phyloP scores from a whole-genome alignment of 176 grass and related monocot genomes.

The Eremochloa ophiuroides region DNA sequence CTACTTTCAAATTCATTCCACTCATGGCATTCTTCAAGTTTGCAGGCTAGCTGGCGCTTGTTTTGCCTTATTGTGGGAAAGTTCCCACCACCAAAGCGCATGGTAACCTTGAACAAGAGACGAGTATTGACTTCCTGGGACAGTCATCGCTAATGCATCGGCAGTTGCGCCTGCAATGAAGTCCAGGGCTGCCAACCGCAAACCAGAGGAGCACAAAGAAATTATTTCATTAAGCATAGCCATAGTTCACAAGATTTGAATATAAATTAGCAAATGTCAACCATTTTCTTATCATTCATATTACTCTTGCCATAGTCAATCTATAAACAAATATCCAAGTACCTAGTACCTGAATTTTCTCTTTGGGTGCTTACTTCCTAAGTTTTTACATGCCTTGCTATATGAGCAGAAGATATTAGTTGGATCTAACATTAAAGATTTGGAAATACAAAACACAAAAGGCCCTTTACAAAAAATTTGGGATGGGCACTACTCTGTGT shows the following conservation, averaged over 20 bases:
- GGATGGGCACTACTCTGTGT: background rate
- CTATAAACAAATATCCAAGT: too few relatives aligned
- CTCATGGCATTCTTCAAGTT: slow-evolving; percentile 82
- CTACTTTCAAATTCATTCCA: slow-evolving; percentile 94
- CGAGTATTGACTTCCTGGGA: slow-evolving; percentile 85
- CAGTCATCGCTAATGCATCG: slow-evolving; percentile 99
- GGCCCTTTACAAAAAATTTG: background rate
- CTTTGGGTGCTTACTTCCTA: too few relatives aligned
- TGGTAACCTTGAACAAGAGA: slow-evolving; percentile 95
- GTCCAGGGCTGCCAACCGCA: slow-evolving; percentile 86
- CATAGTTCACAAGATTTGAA: too few relatives aligned
- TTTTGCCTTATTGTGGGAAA: slow-evolving; percentile 88
- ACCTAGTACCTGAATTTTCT: too few relatives aligned
- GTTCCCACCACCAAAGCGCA: slow-evolving; percentile 83
- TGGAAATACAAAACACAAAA: background rate
- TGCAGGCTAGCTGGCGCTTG: slow-evolving; percentile 73
- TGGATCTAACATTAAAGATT: background rate
- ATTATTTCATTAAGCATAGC: slow-evolving; percentile 14
- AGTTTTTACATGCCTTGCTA: background rate
- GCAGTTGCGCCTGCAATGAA: slow-evolving; percentile 91
- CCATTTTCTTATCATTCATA: too few relatives aligned
- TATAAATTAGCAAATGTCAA: too few relatives aligned
- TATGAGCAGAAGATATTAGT: background rate
- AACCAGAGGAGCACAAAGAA: slow-evolving; percentile 10
- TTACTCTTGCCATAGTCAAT: too few relatives aligned